Evolutionary conservation across 495 filamentous ascomycete species (phyloP), one percentile per base, ranked within the genome.

Genomic region (Sordaria brevicollis): DNA sequence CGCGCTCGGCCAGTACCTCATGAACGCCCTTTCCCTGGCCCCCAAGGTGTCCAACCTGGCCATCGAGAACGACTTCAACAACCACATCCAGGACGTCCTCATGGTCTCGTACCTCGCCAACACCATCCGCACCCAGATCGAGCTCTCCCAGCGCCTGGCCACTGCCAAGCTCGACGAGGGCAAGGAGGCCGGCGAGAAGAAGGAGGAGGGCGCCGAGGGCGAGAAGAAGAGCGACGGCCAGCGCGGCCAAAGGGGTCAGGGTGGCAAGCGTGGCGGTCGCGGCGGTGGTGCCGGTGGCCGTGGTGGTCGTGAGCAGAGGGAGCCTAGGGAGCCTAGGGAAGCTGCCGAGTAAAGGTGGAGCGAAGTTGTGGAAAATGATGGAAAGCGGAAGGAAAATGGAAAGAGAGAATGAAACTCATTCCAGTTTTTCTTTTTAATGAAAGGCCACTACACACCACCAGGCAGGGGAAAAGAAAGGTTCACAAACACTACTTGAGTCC

Each of bases 101-200:
- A 91, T 97, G 75, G 93, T 98, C 72, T 93, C 92, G 65, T 99
- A 99, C 85, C 86, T 99, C 62, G 93, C 95, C 74, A 99, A 98
- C 85, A 97, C 94, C 66, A 96, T 99, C 81, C 93, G 95, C 80
- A 97, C 94, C 75, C 95, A 99, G 85, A 99, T 99, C 81, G 95
- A 98, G 79, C 88, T 99, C 49, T 95, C 93, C 65, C 96, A 97
- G 84, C 88, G 94, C 35, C 83, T 98, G 71, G 93, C 95, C 67
- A 97, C 93, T 15, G 91, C 93, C 62, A 87, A 89, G 54, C 85
- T 97, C 33, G 90, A 89, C 17, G 85, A 86, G 67, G 89, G 86
- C 65, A 79, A 83, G 72, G 85, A 85, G 54, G 72, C 29, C 67
- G 81, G 78, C 29, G 81, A 81, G 7, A 82, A 82, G 71, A 82